Evolutionary conservation across 176 grass and related monocot species (phyloP).

Genomic region (Oryza longistaminata): DNA sequence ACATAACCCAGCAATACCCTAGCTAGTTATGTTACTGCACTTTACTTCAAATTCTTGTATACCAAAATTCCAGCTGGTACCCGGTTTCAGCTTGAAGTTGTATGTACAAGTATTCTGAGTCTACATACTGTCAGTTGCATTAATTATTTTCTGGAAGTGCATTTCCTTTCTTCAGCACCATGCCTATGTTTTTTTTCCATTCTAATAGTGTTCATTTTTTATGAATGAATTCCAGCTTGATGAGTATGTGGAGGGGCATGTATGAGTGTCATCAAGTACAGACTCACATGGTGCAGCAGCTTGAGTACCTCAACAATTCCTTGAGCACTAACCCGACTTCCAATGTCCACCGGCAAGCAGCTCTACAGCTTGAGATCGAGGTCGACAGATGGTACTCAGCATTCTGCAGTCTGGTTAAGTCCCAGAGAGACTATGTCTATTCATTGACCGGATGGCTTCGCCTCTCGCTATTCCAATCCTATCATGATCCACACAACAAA

Average conservation of each 20-base stretch:
- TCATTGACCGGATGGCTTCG: conserved; percentile 92
- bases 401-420: conserved; percentile 85
- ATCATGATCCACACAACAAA: conserved; percentile 62
- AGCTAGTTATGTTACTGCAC: not conserved
- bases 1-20: too few species aligned
- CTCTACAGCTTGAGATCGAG: conserved; percentile 88
- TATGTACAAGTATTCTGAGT: not conserved
- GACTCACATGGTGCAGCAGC: conserved; percentile 97
- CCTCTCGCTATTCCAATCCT: conserved; percentile 80
- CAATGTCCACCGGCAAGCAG: conserved; percentile 72
- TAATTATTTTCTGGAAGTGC: conserved; percentile 11
- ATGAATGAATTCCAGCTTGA: conserved; percentile 65
- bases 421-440: conserved; percentile 87
- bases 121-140: not conserved
- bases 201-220: conserved; percentile 33
- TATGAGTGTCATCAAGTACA: conserved; percentile 98
- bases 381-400: conserved; percentile 90
- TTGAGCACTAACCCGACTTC: conserved; percentile 69
- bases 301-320: conserved; percentile 75
- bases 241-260: conserved; percentile 99
- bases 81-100: not conserved
- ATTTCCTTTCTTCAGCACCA: conserved; percentile 9
- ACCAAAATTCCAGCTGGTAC: not conserved
- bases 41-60: not conserved
- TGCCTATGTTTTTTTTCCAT: not conserved